Evolutionary conservation across 805 yeast species (phyloP), one percentile per base, ranked within the genome.

Genomic region (Priceomyces fermenticarens): DNA sequence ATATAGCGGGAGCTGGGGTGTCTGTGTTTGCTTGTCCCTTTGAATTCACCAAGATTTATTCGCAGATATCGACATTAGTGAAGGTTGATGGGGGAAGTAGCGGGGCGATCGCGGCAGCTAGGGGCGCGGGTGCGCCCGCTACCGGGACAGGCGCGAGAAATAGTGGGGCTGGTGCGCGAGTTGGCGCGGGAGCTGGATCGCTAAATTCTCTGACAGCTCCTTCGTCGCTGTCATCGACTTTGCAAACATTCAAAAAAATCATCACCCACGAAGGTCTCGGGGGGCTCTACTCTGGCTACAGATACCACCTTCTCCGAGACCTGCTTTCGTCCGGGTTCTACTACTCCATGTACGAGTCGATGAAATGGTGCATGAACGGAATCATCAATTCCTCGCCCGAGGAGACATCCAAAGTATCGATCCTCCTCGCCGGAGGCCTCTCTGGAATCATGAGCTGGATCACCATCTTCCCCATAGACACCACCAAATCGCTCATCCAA

Each of bases 391-490:
- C 52, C 2, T 51, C 61, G 38, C 57, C 63, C 3, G 47, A 52
- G 10, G 47, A 44, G 27, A 46, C 61, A 16, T 72, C 58, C 41
- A 68, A 57, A 40, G 49, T 53, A 11, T 53, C 64, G 38, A 68
- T 52, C 42, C 63, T 50, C 38, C 40, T 81, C 2, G 85, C 91
- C 0, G 96, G 95, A n/a, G 95, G 88, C 0, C 47, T 81, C 16
- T 78, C 93, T 3, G 96, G 96, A 2, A 75, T 83, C 12, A 62
- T 83, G 12, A 74, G 88, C 38, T 87, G 95, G 95, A 62, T 80
- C 2, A 59, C 80, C 0, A 81, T 87, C 3, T 88, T 84, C 63
- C 95, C 96, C 3, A 57, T 88, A 9, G 96, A 88, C 58, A 88
- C 96, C 0, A 70, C 84, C 43, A 88, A 88, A 56, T 79, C 90